phyloP scores from a whole-genome alignment of 129 eudicot species.

The sunflower (Helianthus annuus) region HanXRQr2.0-SUNRISE NC_035439.2:32013889-32014388 shows the following conservation, averaged over 20 bases:
- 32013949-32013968: neutral
- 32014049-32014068: constrained; percentile 78
- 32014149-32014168: constrained; percentile 12
- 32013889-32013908: neutral
- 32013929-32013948: constrained; percentile 18
- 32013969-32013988: neutral
- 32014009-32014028: constrained; percentile 90
- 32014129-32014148: constrained; percentile 12
- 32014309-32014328: neutral
- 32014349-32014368: constrained; percentile 1
- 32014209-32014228: constrained; percentile 1
- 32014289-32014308: neutral
- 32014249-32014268: neutral
- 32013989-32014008: constrained; percentile 55
- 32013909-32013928: neutral
- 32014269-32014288: constrained; percentile 15
- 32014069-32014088: constrained; percentile 31
- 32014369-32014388: constrained; percentile 8
- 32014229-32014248: neutral
- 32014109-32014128: constrained; percentile 7
- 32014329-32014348: neutral
- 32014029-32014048: constrained; percentile 96
- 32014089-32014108: neutral
- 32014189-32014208: constrained; percentile 1
- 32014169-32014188: constrained; percentile 9